Evolutionary conservation across 2,329 filamentous ascomycete species (phyloP).

Genomic region (Talaromyces sp.): DNA sequence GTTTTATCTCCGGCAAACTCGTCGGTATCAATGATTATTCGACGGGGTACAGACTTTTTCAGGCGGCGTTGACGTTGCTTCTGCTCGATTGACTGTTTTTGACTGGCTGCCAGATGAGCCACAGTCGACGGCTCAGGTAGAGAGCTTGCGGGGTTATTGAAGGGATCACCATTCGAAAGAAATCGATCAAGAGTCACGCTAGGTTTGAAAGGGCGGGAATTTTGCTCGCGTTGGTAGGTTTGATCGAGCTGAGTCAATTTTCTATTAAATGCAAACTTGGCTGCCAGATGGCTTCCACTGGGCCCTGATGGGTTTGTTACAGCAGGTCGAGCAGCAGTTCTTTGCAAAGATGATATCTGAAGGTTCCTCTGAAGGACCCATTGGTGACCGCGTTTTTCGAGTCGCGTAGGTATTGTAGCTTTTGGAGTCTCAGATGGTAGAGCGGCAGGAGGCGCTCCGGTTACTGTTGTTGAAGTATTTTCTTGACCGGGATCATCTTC

Average conservation of each 20-base stretch:
- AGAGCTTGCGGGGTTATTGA: neutral
- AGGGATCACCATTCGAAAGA: constrained; percentile 26
- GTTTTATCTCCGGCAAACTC: constrained; percentile 46
- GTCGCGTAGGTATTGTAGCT: constrained; percentile 8
- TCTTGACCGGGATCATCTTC: constrained; percentile 4
- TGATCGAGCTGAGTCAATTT: constrained; percentile 38
- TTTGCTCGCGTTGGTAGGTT: constrained; percentile 28
- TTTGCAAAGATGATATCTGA: constrained; percentile 40
- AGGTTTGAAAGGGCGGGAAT: constrained; percentile 17
- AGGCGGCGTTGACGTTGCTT: constrained; percentile 14
- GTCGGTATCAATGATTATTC: constrained; percentile 50
- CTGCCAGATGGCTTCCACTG: constrained; percentile 13
- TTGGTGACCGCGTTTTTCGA: constrained; percentile 28
- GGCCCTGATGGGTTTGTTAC: constrained; percentile 31
- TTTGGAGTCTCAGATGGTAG: neutral
- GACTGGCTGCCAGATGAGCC: neutral
- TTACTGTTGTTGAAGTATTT: neutral
- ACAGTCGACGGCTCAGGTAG: neutral
- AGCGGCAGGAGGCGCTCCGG: constrained; percentile 3
- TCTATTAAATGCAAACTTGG: constrained; percentile 32
- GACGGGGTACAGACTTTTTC: constrained; percentile 46
- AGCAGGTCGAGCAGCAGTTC: constrained; percentile 40
- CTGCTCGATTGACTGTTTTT: neutral
- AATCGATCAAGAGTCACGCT: constrained; percentile 42
- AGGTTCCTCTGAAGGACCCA: constrained; percentile 40